Evolutionary conservation across 140 eudicot genomes (phyloP).

Genomic region (Senecio squalidus): DNA sequence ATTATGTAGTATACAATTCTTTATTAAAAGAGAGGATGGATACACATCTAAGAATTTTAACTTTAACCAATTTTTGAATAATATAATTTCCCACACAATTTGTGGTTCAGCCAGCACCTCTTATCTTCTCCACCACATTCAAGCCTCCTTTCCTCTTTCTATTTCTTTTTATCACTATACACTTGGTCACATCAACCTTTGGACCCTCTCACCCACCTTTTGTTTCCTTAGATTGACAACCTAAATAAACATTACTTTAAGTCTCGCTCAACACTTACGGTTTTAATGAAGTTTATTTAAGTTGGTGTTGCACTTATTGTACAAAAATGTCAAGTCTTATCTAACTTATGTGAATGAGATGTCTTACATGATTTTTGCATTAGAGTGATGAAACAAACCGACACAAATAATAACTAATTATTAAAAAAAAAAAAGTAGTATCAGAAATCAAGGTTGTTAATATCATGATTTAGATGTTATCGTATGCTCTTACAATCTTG

Average conservation of each 20-base stretch:
- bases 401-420: too few relatives aligned
- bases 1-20: too few relatives aligned
- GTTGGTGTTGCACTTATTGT: not conserved
- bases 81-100: constrained; percentile 14
- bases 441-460: too few relatives aligned
- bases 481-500: too few relatives aligned
- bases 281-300: not conserved
- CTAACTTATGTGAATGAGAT: too few relatives aligned
- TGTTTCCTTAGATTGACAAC: constrained; percentile 15
- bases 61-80: constrained; percentile 2
- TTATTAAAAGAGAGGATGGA: constrained; percentile 8
- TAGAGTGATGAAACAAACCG: too few relatives aligned
- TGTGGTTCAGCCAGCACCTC: constrained; percentile 32
- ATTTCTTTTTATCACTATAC: constrained; percentile 15
- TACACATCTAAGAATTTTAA: constrained; percentile 13
- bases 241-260: not conserved
- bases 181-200: constrained; percentile 27
- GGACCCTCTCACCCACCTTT: constrained; percentile 32
- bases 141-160: not conserved
- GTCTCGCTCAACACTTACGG: not conserved
- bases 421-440: too few relatives aligned
- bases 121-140: constrained; percentile 19
- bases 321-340: not conserved
- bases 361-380: too few relatives aligned
- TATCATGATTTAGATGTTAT: too few relatives aligned